Conservation (phyloP, 768 basidiomycete species). For the Boletus reticulatus region DNA sequence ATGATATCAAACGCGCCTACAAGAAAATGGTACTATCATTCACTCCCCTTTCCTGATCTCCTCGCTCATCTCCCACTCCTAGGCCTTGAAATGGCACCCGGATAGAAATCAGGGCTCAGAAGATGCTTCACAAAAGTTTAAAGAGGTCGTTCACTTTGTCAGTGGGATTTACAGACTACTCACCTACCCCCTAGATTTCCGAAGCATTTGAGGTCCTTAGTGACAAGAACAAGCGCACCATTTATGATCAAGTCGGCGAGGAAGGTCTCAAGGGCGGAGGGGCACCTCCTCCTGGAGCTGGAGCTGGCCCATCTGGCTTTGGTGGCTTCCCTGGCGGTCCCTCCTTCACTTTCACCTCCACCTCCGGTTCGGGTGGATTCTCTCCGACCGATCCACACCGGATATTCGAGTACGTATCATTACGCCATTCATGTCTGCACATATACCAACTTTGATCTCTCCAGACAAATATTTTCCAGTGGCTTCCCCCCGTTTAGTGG, state of each 20-base stretch:
- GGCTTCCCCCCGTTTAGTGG: constrained; percentile 35
- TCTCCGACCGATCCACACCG: constrained; percentile 79
- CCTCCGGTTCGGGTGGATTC: constrained; percentile 55
- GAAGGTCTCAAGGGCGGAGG: constrained; percentile 84
- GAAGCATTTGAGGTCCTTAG: constrained; percentile 96
- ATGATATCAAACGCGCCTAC: constrained; percentile 92
- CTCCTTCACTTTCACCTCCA: constrained; percentile 59
- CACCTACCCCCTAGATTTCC: constrained; percentile 55
- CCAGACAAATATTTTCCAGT: constrained; percentile 57
- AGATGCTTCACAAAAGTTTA: constrained; percentile 85
- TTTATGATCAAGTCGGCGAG: constrained; percentile 94
- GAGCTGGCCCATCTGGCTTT: constrained; percentile 44
- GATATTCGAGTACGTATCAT: constrained; percentile 76
- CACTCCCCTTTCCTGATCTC: constrained; percentile 2
- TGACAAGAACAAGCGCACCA: constrained; percentile 77
- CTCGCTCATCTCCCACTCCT: constrained; percentile 11
- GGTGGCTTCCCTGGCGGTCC: constrained; percentile 46
- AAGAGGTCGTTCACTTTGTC: constrained; percentile 58
- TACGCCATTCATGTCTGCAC: background rate
- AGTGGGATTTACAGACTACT: background rate
- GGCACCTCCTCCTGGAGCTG: constrained; percentile 55
- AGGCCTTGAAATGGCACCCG: constrained; percentile 94
- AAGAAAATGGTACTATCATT: constrained; percentile 74
- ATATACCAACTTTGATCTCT: background rate
- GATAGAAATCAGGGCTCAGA: constrained; percentile 88